Evolutionary conservation across 208 protist genomes (phyloP).

Genomic region (Strigomonas galati): DNA sequence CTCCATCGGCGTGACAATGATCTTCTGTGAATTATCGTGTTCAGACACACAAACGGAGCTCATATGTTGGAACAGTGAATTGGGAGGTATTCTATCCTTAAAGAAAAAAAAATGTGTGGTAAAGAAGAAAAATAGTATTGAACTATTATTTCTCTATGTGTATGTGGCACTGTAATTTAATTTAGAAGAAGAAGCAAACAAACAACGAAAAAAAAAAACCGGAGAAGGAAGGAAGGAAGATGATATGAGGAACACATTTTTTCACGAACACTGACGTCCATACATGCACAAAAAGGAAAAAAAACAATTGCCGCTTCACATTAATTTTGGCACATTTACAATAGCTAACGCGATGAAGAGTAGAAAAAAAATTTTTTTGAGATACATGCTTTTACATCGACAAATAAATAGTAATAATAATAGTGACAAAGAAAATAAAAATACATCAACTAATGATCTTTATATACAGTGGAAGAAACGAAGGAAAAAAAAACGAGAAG

Average conservation of each 20-base stretch:
- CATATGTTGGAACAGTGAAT: not conserved
- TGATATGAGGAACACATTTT: not conserved
- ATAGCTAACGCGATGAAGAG: too few species aligned
- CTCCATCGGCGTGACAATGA: not conserved
- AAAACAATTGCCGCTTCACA: too few species aligned
- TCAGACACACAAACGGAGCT: too few species aligned
- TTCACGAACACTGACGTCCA: too few species aligned
- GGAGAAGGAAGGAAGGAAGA: not conserved
- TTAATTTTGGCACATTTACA: too few species aligned
- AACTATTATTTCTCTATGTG: too few species aligned
- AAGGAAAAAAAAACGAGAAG: slow-evolving; percentile 7
- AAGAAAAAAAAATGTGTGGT: slow-evolving; percentile 1
- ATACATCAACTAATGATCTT: not conserved
- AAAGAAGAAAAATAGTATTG: not conserved
- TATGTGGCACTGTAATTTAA: too few species aligned
- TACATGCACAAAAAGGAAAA: too few species aligned
- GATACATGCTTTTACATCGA: slow-evolving; percentile 17
- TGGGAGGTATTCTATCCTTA: slow-evolving; percentile 13
- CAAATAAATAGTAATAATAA: not conserved
- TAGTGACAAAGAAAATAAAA: not conserved
- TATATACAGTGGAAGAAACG: not conserved
- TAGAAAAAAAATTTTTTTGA: slow-evolving; percentile 2
- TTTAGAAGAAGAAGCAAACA: not conserved
- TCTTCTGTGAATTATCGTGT: too few species aligned
- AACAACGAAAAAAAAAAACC: slow-evolving; percentile 6